phyloP scores from a whole-genome alignment of 1,139 yeast species.

The Pichia sp. region DNA sequence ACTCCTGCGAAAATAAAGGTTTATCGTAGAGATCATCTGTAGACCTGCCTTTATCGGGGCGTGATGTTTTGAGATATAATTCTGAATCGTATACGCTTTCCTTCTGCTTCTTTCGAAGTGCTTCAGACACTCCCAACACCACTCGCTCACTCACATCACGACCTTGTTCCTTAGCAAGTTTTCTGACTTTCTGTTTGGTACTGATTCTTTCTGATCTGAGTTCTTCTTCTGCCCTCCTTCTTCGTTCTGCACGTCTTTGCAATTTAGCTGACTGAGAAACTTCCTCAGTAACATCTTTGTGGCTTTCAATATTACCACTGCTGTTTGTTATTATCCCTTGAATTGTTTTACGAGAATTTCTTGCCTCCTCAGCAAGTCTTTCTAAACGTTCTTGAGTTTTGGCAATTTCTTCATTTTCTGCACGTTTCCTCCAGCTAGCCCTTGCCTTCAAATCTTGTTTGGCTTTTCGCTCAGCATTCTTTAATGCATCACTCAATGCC shows the following conservation, averaged over 20 bases:
- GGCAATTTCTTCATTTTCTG: slow-evolving; percentile 51
- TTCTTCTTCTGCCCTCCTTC: slow-evolving; percentile 45
- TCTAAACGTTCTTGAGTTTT: slow-evolving; percentile 60
- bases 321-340: slow-evolving; percentile 12
- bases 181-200: slow-evolving; percentile 41
- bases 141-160: slow-evolving; percentile 55
- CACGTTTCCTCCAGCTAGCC: slow-evolving; percentile 51
- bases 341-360: slow-evolving; percentile 25
- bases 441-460: slow-evolving; percentile 64
- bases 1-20: slow-evolving; percentile 51
- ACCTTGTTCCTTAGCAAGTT: slow-evolving; percentile 42
- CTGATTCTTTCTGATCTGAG: slow-evolving; percentile 43
- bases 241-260: slow-evolving; percentile 41
- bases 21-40: slow-evolving; percentile 50
- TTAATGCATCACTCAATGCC: slow-evolving; percentile 66
- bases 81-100: slow-evolving; percentile 55
- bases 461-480: slow-evolving; percentile 69
- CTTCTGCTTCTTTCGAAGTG: slow-evolving; percentile 15
- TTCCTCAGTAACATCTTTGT: background rate
- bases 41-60: background rate
- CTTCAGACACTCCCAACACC: slow-evolving; percentile 45
- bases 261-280: background rate
- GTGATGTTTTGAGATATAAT: slow-evolving; percentile 44
- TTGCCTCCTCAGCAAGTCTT: slow-evolving; percentile 55
- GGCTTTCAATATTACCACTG: background rate